These are phyloP conservation scores for Gracilaria domingensis DNA, from an alignment of 23 red algal genomes.

Conservation along the genomic window DNA sequence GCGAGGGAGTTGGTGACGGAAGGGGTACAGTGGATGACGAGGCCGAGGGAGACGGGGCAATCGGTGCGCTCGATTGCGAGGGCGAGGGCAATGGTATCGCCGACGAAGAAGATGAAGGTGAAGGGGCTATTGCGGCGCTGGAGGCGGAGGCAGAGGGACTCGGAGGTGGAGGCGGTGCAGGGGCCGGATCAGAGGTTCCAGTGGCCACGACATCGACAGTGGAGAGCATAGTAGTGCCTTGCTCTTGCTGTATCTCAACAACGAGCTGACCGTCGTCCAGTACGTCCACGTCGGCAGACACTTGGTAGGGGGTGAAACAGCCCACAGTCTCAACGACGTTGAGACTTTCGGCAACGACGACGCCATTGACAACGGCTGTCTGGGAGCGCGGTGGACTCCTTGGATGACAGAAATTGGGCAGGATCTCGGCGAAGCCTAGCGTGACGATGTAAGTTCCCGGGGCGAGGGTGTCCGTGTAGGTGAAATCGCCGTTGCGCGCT, in stretches of 20 bases:
- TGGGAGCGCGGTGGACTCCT: neutral
- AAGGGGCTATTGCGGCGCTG: neutral
- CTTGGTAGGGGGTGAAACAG: neutral
- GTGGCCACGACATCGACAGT: neutral
- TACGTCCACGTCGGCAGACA: neutral
- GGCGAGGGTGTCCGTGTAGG: slow-evolving; percentile 7
- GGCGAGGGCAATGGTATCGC: neutral
- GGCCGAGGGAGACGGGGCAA: neutral
- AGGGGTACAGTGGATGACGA: neutral
- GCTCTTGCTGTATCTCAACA: neutral
- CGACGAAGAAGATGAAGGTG: neutral
- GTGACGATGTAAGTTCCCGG: slow-evolving; percentile 3
- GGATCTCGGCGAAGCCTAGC: slow-evolving; percentile 44
- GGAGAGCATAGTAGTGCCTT: slow-evolving; percentile 3
- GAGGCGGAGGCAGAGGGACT: neutral
- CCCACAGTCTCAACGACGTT: slow-evolving; percentile 18
- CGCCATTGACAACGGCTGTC: neutral
- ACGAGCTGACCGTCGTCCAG: neutral
- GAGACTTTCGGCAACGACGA: neutral
- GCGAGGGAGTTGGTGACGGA: neutral
- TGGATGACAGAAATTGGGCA: neutral
- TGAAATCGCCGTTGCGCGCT: neutral
- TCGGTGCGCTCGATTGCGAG: neutral
- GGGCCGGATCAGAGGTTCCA: neutral
- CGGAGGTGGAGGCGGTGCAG: neutral